Percentiles rank a stretch among this genome's conserved stretches.
These are phyloP conservation scores for Petasospora fabianii DNA, from an alignment of 1,139 yeast species.

Conservation along the genomic window DNA sequence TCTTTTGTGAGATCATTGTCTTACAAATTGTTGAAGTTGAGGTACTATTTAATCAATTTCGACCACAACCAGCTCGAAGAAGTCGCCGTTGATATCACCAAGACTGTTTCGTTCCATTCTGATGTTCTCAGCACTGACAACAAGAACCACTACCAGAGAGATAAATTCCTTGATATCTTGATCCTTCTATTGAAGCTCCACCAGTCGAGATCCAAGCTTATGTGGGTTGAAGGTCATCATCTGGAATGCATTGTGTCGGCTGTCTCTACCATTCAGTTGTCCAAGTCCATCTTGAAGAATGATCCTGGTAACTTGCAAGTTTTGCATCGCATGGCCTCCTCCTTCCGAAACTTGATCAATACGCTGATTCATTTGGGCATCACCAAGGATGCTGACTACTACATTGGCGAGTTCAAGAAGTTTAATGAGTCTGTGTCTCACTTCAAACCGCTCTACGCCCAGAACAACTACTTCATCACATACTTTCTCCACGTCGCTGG, in stretches of 20 bases:
- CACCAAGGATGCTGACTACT: constrained; percentile 50
- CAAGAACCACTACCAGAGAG: constrained; percentile 10
- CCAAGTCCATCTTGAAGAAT: constrained; percentile 31
- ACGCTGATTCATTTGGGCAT: constrained; percentile 45
- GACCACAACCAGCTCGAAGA: constrained; percentile 12
- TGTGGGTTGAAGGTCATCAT: constrained; percentile 21
- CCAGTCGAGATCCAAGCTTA: constrained; percentile 24
- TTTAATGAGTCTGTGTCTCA: constrained; percentile 32
- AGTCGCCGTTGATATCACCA: constrained; percentile 7
- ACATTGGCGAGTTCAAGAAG: constrained; percentile 43
- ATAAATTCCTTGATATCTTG: constrained; percentile 12
- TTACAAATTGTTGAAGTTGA: constrained; percentile 16
- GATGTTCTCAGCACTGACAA: constrained; percentile 15
- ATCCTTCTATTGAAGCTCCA: constrained; percentile 19
- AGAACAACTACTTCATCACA: constrained; percentile 26
- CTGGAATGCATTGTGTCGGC: constrained; percentile 30
- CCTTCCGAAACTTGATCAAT: constrained; percentile 37
- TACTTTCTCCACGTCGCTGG: constrained; percentile 26
- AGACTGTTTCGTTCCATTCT: constrained; percentile 1
- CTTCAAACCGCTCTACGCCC: constrained; percentile 12
- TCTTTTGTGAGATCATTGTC: constrained; percentile 7
- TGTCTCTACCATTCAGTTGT: constrained; percentile 30
- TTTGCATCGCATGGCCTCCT: constrained; percentile 32
- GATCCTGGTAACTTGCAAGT: constrained; percentile 37
- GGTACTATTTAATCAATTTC: constrained; percentile 13